These are phyloP conservation scores for Sporothrix brunneoviolacea DNA, from an alignment of 2,329 filamentous ascomycete species.

Conservation along the genomic window DNA sequence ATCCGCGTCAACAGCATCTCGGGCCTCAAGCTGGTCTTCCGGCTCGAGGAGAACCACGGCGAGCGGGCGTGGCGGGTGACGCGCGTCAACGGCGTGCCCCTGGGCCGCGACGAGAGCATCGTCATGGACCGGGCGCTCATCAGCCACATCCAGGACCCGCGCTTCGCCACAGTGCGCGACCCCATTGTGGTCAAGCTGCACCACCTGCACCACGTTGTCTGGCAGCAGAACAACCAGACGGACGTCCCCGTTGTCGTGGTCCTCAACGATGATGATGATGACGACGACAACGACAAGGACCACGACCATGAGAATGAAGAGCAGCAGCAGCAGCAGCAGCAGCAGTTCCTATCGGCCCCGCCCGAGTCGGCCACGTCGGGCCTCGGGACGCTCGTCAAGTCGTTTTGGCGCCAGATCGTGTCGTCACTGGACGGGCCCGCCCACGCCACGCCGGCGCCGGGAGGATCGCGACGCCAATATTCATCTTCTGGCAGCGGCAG, in stretches of 20 bases:
- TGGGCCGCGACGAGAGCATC: conserved; percentile 84
- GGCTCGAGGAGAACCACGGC: conserved; percentile 49
- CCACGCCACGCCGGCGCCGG: conserved; percentile 15
- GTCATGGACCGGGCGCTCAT: conserved; percentile 72
- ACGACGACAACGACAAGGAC: conserved; percentile 18
- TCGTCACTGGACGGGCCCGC: conserved; percentile 33
- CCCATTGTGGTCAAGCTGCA: conserved; percentile 35
- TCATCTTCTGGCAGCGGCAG: too few species aligned
- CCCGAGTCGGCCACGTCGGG: conserved; percentile 7
- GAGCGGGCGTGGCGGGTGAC: conserved; percentile 62
- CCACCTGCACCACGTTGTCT: conserved; percentile 60
- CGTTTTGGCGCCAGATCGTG: conserved; percentile 38
- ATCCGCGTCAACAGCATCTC: conserved; percentile 47
- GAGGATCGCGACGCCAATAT: neutral
- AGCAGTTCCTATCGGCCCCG: too few species aligned
- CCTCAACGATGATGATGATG: conserved; percentile 16
- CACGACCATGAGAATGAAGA: neutral
- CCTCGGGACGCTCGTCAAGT: conserved; percentile 40
- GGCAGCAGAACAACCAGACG: conserved; percentile 33
- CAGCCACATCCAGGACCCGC: conserved; percentile 70
- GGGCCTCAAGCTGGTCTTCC: conserved; percentile 57
- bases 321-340: too few species aligned
- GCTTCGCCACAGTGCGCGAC: conserved; percentile 75
- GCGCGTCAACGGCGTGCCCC: conserved; percentile 69
- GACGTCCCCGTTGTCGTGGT: conserved; percentile 11